phyloP scores from a whole-genome alignment of 1,284 basidiomycete genomes.

The Trichosporon ovoides region DNA sequence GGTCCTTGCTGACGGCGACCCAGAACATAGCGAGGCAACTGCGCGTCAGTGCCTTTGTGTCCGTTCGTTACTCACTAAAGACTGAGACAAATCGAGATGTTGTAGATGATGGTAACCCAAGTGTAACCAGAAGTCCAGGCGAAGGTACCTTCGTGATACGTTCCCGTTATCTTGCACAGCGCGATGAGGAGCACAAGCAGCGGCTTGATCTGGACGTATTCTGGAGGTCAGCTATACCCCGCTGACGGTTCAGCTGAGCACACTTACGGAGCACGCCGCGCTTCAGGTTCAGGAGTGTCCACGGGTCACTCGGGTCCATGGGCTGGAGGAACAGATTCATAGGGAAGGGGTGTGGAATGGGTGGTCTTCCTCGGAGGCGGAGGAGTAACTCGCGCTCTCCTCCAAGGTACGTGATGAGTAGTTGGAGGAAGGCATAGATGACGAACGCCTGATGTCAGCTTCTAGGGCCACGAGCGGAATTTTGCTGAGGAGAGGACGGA shows the following conservation, averaged over 20 bases:
- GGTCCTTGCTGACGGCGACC: constrained; percentile 77
- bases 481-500: too few relatives aligned
- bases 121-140: constrained; percentile 81
- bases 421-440: constrained; percentile 86
- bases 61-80: constrained; percentile 37
- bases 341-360: constrained; percentile 81
- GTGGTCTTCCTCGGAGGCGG: constrained; percentile 79
- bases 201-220: constrained; percentile 97
- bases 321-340: constrained; percentile 63
- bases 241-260: neutral
- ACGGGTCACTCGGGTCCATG: constrained; percentile 86
- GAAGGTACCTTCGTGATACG: constrained; percentile 86
- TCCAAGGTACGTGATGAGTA: constrained; percentile 79
- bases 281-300: constrained; percentile 89
- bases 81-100: constrained; percentile 53
- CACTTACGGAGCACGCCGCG: constrained; percentile 84
- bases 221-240: constrained; percentile 51
- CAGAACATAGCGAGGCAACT: constrained; percentile 91
- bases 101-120: constrained; percentile 76
- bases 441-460: constrained; percentile 70
- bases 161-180: constrained; percentile 76
- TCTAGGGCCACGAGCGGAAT: too few relatives aligned
- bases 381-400: constrained; percentile 90
- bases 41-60: constrained; percentile 55
- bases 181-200: constrained; percentile 77